Evolutionary conservation across 345 rosid species (phyloP), one percentile per base, ranked within the genome.

Genomic region (Noccaea bulbosa): DNA sequence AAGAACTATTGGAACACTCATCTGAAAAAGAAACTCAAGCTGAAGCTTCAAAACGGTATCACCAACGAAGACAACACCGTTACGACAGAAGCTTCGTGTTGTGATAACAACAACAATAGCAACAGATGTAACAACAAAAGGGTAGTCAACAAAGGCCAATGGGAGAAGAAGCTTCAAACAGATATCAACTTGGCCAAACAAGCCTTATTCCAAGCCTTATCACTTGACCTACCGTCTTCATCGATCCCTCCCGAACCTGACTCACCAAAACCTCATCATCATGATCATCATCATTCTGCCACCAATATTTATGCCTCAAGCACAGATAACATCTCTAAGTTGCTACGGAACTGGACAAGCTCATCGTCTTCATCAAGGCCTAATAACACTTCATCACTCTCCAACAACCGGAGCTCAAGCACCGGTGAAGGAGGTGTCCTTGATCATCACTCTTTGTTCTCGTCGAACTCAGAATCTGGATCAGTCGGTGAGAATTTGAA

Each of bases 1-100:
- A 91, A 94, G 69, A 91, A 94, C 68, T 91, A 84, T 37, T 94
- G 99, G 98, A 91, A 93, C 80, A 91, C 96, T 60, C 93, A 91
- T 67, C 64, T 93, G 65, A 93, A 87, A 78, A 91, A 84, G 85
- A 93, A 93, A 82, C 89, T 89, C 15, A 72, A 69, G 71, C 37
- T 43, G 67, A 53, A 74, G 69, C 56, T 54, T 60, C 69, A 44
- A 52, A 60, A 43, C 33, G 50, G 68, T 41, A 32, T 17, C 24
- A 67, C 17, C 63, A 50, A 67, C 52, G 71, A 56, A 39, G 72
- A 49, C 12, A 67, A 60, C 67, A 67, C 12, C 33, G n/a, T 58
- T 7, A 62, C 6, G 56, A 7, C 69, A 57, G 69, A 60, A 15
- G 41, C 20, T 2, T 46, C 71, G 0, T 74, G 45, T 51, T 41